Evolutionary conservation across 2,329 filamentous ascomycete genomes (phyloP).

Genomic region (Mariannaea sp.): DNA sequence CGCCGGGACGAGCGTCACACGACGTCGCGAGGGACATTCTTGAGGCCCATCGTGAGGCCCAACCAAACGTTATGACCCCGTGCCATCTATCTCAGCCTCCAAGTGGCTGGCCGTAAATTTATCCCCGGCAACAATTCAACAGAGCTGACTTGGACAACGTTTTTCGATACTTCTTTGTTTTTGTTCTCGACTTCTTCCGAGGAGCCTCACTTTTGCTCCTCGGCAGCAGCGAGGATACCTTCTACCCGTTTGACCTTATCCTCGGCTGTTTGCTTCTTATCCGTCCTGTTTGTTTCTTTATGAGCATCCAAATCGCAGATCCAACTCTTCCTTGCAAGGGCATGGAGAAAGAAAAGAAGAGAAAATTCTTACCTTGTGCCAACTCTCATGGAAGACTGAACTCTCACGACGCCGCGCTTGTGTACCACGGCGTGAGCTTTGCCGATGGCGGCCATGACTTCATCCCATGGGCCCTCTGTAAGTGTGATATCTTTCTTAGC

Average conservation of each 20-base stretch:
- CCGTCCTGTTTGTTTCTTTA: conserved; percentile 67
- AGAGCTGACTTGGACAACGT: too few relatives aligned
- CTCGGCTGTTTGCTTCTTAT: conserved; percentile 80
- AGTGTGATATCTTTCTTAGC: conserved; percentile 1
- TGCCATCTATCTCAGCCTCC: not conserved
- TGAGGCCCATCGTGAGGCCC: not conserved
- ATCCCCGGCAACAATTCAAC: not conserved
- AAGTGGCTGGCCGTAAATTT: not conserved
- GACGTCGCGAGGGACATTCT: not conserved
- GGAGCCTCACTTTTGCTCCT: conserved; percentile 17
- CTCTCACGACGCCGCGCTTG: conserved; percentile 73
- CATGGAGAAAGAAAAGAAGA: not conserved
- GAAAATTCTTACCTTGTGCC: conserved; percentile 73
- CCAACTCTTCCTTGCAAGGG: too few relatives aligned
- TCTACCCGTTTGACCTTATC: conserved; percentile 75
- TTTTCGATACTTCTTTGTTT: too few relatives aligned
- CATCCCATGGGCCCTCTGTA: conserved; percentile 89
- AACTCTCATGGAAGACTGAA: conserved; percentile 87
- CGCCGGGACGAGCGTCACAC: not conserved
- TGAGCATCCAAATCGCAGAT: too few relatives aligned
- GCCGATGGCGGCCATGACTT: conserved; percentile 83
- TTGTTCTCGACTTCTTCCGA: too few relatives aligned
- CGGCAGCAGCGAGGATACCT: conserved; percentile 49
- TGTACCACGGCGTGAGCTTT: conserved; percentile 83
- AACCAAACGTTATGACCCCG: not conserved